Base-by-base conservation (phyloP, 169 alveolate species). In the Plasmodium ovale region DNA sequence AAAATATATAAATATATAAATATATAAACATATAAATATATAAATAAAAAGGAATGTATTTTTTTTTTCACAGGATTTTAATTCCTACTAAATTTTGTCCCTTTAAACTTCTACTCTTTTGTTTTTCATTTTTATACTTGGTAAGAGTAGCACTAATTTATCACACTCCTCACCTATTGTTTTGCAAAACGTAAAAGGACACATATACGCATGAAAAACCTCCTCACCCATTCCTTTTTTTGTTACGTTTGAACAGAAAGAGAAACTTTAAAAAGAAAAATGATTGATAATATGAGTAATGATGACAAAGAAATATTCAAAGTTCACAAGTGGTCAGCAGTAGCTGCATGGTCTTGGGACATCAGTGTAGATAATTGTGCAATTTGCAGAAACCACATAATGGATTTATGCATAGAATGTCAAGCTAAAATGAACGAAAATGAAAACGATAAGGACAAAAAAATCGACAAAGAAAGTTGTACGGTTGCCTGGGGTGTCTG, bases 401-500 rank as follows among this genome's bases (percentile, higher is more conserved):
- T 97, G 99, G 99, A 98, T 85, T 97, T 97, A 37, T 98, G 99
- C 88, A 97, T 98, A 54, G 99, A 98, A 88, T 98, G 99, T 84
- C 99, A 98, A 94, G 99, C 99, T 21, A 94, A 96, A 49, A 93
- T 93, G 85, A 96, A 93, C 31, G 94, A 94, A 23, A 27, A 70
- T 65, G 87, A 62, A 33, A 88, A 73, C 44, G 82, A 74, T 53
- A 58, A 65, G 35, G 64, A 60, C 33, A 89, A 92, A 87, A 68
- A 88, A 88, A 72, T 71, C 92, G 93, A 94, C 79, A 91, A 87
- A 85, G 98, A 96, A 54, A 99, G 97, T 73, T 98, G 99, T 89
- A 96, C 99, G n/a, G 99, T 98, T 25, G 99, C 99, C n/a, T 98
- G 99, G 99, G 99, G 99, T 27, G 98, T 96, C 27, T 98, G 99